Evolutionary conservation across 306 rosid species (phyloP).

Genomic region (Vigna radiata): DNA sequence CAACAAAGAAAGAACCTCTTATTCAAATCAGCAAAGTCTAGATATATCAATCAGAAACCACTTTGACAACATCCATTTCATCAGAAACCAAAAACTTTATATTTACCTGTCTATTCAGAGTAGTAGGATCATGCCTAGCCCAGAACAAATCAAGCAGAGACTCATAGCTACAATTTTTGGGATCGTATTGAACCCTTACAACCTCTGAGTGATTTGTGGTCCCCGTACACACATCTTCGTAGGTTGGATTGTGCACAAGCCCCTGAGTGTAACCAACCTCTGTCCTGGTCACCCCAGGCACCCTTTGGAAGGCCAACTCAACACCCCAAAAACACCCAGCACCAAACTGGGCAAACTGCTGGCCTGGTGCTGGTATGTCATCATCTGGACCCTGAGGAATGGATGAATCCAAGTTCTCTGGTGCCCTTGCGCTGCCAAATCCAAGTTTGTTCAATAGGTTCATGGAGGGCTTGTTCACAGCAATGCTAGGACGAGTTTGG

Average conservation of each 20-base stretch:
- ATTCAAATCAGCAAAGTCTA: conserved; percentile 17
- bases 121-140: conserved; percentile 89
- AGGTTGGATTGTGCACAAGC: conserved; percentile 69
- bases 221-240: conserved; percentile 88
- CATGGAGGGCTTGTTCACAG: conserved; percentile 63
- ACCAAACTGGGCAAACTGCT: conserved; percentile 86
- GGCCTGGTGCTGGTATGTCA: conserved; percentile 81
- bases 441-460: conserved; percentile 80
- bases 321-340: conserved; percentile 99
- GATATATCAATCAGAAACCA: conserved; percentile 21
- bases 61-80: conserved; percentile 12
- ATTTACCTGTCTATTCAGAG: conserved; percentile 86
- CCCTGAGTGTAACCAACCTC: conserved; percentile 95
- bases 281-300: conserved; percentile 81
- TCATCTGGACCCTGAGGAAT: conserved; percentile 85
- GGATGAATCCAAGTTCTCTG: conserved; percentile 65
- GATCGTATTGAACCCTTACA: conserved; percentile 88
- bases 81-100: not conserved
- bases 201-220: conserved; percentile 76
- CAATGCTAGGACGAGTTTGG: conserved; percentile 45
- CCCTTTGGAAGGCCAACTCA: conserved; percentile 87
- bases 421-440: conserved; percentile 63
- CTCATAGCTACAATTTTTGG: conserved; percentile 68
- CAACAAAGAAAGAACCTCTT: not conserved
- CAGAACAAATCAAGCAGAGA: conserved; percentile 79